phyloP scores from a whole-genome alignment of 2,329 filamentous ascomycete species.

The Trichoderma sp. region DNA sequence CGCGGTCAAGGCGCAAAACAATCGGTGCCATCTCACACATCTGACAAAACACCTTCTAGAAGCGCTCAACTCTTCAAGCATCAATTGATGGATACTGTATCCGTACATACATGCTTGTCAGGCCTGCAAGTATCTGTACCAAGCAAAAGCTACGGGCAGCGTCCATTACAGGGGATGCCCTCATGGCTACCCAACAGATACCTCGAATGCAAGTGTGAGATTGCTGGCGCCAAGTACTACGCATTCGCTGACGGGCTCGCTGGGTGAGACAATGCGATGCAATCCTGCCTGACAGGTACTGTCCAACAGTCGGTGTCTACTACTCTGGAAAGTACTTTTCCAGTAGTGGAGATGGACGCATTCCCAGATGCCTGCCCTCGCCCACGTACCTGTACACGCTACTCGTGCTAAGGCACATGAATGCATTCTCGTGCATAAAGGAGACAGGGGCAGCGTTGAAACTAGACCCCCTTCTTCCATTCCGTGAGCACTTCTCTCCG shows the following conservation, averaged over 20 bases:
- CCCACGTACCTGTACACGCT: not conserved
- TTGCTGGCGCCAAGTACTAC: not conserved
- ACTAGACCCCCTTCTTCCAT: not conserved
- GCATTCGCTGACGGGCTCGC: not conserved
- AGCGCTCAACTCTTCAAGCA: not conserved
- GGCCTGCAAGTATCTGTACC: not conserved
- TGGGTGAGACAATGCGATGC: not conserved
- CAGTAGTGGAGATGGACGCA: not conserved
- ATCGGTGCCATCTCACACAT: not conserved
- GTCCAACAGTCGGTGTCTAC: constrained; percentile 7
- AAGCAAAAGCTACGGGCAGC: not conserved
- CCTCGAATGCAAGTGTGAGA: not conserved
- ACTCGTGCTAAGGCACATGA: not conserved
- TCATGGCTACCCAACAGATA: constrained; percentile 6
- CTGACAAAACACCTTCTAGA: constrained; percentile 6
- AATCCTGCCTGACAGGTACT: constrained; percentile 1
- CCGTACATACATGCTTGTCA: not conserved
- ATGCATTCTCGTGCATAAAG: constrained; percentile 3
- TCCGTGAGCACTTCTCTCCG: not conserved
- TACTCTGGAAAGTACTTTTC: not conserved
- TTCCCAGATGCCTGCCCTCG: not conserved
- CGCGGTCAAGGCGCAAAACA: not conserved
- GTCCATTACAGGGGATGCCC: not conserved
- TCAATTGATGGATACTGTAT: not conserved
- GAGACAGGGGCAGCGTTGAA: constrained; percentile 1